These are phyloP conservation scores for Singerocomus inundabilis DNA, from an alignment of 1,284 basidiomycete genomes.

Conservation along the genomic window DNA sequence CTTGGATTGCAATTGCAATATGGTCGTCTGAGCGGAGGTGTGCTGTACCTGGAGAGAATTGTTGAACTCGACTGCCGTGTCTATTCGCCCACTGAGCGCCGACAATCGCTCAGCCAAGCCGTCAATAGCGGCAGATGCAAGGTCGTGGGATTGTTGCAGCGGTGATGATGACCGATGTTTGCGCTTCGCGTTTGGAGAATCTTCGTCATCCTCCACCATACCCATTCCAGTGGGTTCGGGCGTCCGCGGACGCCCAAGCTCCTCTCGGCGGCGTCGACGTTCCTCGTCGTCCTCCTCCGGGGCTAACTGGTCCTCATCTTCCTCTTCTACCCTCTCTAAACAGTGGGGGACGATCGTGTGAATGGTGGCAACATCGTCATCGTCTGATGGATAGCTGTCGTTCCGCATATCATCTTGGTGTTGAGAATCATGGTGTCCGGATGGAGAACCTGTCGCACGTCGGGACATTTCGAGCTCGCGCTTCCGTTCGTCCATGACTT, in stretches of 20 bases:
- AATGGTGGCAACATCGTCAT: constrained; percentile 58
- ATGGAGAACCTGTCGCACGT: constrained; percentile 23
- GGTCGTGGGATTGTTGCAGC: constrained; percentile 18
- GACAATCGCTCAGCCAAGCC: constrained; percentile 75
- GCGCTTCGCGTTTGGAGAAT: constrained; percentile 25
- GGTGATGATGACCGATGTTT: constrained; percentile 20
- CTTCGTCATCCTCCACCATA: constrained; percentile 47
- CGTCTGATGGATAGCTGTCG: constrained; percentile 48
- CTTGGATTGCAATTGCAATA: constrained; percentile 72
- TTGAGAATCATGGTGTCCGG: constrained; percentile 25
- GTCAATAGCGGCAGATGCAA: constrained; percentile 39
- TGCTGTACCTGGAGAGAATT: constrained; percentile 79
- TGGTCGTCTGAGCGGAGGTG: constrained; percentile 73
- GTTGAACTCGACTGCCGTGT: constrained; percentile 75
- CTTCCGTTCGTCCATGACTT: constrained; percentile 64
- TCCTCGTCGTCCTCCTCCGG: constrained; percentile 46
- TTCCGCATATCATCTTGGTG: constrained; percentile 29
- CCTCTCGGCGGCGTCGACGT: constrained; percentile 49
- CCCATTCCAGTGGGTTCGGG: constrained; percentile 73
- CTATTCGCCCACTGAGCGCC: constrained; percentile 71
- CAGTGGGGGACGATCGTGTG: constrained; percentile 63
- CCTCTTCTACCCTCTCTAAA: constrained; percentile 73
- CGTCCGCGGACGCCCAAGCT: constrained; percentile 66
- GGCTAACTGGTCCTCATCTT: constrained; percentile 62
- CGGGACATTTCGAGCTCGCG: constrained; percentile 28